These are phyloP conservation scores for Corymbia calophylla DNA, from an alignment of 441 rosid species.

Conservation along the genomic window DNA sequence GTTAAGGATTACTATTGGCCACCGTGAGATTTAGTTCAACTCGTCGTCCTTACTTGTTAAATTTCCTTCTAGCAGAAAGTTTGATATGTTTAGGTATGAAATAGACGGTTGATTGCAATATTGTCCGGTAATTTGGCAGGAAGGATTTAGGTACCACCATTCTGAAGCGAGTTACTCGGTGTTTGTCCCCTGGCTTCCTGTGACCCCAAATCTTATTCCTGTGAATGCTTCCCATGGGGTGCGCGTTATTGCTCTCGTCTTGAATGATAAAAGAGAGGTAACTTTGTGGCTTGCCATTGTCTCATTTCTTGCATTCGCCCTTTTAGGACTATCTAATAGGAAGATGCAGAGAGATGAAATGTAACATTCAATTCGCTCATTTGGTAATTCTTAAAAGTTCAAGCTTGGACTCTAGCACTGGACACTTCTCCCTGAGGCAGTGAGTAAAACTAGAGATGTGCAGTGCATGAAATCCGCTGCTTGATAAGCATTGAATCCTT, in stretches of 20 bases:
- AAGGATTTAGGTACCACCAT: slow-evolving; percentile 4
- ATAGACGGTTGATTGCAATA: background rate
- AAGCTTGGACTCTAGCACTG: too few species aligned
- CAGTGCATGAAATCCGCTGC: background rate
- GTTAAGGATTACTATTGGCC: background rate
- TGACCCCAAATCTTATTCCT: background rate
- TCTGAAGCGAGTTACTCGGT: slow-evolving; percentile 1
- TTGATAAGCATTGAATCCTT: background rate
- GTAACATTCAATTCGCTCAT: too few species aligned
- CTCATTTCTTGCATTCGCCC: too few species aligned
- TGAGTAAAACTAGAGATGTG: too few species aligned
- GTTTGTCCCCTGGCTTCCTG: slow-evolving; percentile 1
- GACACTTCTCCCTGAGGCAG: too few species aligned
- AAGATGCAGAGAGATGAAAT: too few species aligned
- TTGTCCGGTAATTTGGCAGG: background rate
- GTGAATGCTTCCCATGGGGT: slow-evolving; percentile 4
- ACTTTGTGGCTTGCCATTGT: background rate
- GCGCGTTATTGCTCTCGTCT: background rate
- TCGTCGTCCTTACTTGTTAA: background rate
- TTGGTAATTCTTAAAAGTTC: too few species aligned
- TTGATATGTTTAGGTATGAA: background rate
- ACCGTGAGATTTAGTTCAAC: background rate
- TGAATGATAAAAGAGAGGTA: slow-evolving; percentile 7
- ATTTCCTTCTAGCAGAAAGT: background rate
- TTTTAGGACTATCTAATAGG: too few species aligned